Evolutionary conservation across 2,329 filamentous ascomycete genomes (phyloP), one percentile per base, ranked within the genome.

Genomic region (Aschersonia sp.): DNA sequence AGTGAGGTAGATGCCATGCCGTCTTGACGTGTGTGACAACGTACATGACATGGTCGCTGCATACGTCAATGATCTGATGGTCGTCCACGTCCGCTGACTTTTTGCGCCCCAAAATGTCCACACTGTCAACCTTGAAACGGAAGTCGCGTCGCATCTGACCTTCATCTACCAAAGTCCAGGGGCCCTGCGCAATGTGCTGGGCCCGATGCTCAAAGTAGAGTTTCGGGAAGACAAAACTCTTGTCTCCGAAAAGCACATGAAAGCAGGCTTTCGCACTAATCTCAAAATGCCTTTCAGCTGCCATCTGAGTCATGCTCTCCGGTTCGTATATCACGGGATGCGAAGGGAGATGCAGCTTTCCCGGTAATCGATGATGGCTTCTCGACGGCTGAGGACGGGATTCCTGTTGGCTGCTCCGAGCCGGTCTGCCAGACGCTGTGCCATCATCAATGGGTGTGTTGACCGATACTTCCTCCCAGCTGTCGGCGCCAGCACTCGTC

Each of bases 161-260:
- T 41, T 81, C 74, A 49, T 89, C 85, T 4, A 78, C 70, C 45
- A 81, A 72, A 14, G 73, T 70, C 92, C 92, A 98, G 0, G 90
- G 87, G 0, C 86, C 85, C 64, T 96, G 89, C 2, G 83, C 79
- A 52, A 96, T 88, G 52, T 82, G 79, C 61, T 82, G 78, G 11
- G 85, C 87, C 56, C 81, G 76, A 46, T 85, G 77, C 61, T 94
- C 87, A 60, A 87, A 83, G 61, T 96, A 90, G 32, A 97, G 72
- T 58, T 90, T 81, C 56, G 92, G 87, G 66, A 96, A 98, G 40
- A 97, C 82, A 35, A 89, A 87, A 61, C 87, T 94, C 67, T 90
- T 94, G 64, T 98, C 92, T 39, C 92, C 92, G 63, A 97, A 98
- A 46, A 98, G 75, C 12, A 97, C 86, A 59, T 97, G 90, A 63